Base-by-base conservation (phyloP, 1,139 yeast species). In the Hyphopichia pseudoburtonii region DNA sequence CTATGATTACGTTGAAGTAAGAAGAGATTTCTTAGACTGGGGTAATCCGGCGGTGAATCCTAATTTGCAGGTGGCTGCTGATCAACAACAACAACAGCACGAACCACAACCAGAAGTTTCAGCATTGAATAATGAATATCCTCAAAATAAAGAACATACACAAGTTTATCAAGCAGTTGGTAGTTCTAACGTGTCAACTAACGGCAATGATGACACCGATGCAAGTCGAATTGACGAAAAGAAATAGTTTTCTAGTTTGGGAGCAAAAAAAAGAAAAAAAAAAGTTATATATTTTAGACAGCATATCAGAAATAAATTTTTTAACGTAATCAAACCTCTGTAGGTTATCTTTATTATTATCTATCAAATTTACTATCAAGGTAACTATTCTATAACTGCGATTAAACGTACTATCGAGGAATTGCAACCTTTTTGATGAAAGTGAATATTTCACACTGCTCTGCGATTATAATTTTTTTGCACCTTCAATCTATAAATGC, bases 1-100 rank as follows among this genome's bases (percentile, higher is more conserved):
- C 17, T 92, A 90, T 60, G 97, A 92, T 64, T 92, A 89, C 57
- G 97, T 92, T 41, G 98, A 92, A 68, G 95, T 90, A 16, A 79
- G 97, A 64, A 80, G 97, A 60, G 96, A 90, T 64, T 90, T 86
- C 64, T 76, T 86, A 54, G 86, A 88, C 49, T 86, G 76, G 76
- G 67, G 64, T n/a, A 29, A 15, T 24, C 36, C 36, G 6, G 17
- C 26, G 15, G 26, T 21, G 5, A 23, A 30, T 16, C 30, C 30
- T 7, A 28, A 16, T 16, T 28, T 28, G 18, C 14, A 14, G 11
- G 17, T 12, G 11, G 9, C 7, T 7, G 7, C 7, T 10, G 23
- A 21, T 7, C 9, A 21, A 21, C 29, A 27, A 27, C 19, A 23
- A 10, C 17, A 30, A 6, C 27, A 22, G 23, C 21, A 21, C 14